Base-by-base conservation (phyloP, 805 yeast species). In the Pichia nakasei region DNA sequence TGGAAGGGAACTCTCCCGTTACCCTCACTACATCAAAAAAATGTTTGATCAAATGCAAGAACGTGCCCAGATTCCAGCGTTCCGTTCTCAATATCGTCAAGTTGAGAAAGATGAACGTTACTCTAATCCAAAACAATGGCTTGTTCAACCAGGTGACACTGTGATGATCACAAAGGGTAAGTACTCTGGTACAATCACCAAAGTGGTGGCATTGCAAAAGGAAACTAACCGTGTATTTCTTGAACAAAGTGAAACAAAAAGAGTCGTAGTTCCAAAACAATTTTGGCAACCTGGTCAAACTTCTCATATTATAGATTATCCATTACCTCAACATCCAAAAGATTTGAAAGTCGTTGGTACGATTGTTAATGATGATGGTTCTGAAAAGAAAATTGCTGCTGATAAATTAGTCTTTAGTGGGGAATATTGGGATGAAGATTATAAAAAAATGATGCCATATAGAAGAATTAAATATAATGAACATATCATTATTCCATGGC, bases 401-500 rank as follows among this genome's bases (percentile, higher is more conserved):
- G 83, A 85, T 53, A 78, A 79, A 37, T 58, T 91, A 18, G 78
- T 72, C 24, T 78, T 79, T 58, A 74, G 73, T 41, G 95, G 85
- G 20, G 64, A 68, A 41, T 82, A 83, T 58, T 91, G 75, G 61
- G 95, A 88, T 57, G 76, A 75, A 37, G 76, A 82, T 52, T 80
- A 82, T 62, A 81, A 80, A 58, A 70, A 70, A 55, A 75, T 82
- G 72, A 65, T 86, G 68, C 95, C 95, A 26, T 76, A 76, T 47
- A 77, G 97, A 63, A 76, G 78, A 52, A 86, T 89, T 22, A 75
- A 74, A 50, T 80, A 84, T 52, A 80, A 82, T 53, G 76, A 74
- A 35, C 73, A 78, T 42, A 67, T 86, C 42, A 75, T 79, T 21
- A 80, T 89, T 41, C 97, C 97, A 43, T 91, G 95, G 95, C 96